phyloP scores from a whole-genome alignment of 1,284 basidiomycete species.

The Takashimella koratensis region DNA sequence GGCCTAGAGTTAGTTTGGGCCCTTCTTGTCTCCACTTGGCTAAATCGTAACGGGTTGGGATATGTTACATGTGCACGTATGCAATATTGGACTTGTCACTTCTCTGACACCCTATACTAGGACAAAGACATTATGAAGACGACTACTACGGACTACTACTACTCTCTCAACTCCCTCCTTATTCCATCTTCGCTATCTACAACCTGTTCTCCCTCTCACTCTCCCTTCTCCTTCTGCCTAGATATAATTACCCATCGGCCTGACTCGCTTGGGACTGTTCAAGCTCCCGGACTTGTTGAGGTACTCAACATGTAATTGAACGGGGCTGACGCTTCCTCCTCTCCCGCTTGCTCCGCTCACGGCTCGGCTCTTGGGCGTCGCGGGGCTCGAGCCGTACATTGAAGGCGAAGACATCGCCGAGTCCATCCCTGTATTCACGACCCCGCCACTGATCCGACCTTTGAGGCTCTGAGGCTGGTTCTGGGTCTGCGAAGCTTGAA shows the following conservation, averaged over 20 bases:
- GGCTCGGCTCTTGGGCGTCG: not conserved
- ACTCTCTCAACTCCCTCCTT: no score
- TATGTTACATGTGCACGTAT: no score
- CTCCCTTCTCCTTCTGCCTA: not conserved
- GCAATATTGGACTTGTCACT: no score
- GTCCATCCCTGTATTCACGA: constrained; percentile 4
- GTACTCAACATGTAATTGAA: not conserved
- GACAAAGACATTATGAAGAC: no score
- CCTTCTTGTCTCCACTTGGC: no score
- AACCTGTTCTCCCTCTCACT: not conserved
- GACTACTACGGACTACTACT: no score
- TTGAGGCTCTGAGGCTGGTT: constrained; percentile 19
- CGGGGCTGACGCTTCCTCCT: not conserved
- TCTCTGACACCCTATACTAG: no score
- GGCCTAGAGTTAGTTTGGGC: no score
- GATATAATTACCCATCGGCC: not conserved
- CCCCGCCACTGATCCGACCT: constrained; percentile 19
- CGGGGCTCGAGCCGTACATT: not conserved
- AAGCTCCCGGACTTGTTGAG: not conserved
- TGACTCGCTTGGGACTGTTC: not conserved
- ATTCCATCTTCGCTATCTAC: not conserved
- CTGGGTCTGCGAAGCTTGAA: constrained; percentile 16
- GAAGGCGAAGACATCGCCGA: not conserved
- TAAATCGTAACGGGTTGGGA: no score
- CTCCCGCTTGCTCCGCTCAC: no score